These are phyloP conservation scores for Dipodascopsis tothii DNA, from an alignment of 805 yeast genomes.

Conservation along the genomic window DNA sequence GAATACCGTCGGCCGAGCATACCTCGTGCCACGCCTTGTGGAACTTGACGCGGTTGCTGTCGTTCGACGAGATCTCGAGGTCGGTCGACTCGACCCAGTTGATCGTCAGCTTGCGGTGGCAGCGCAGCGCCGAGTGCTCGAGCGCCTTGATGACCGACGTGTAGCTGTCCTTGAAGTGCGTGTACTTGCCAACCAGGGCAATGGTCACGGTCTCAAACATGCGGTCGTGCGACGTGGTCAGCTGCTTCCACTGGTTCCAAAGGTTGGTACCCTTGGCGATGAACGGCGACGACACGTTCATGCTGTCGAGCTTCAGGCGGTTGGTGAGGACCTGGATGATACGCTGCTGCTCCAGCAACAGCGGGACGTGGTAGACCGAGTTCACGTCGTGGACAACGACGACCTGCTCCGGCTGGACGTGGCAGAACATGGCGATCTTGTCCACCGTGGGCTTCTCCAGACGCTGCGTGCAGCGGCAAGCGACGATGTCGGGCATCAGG, in stretches of 20 bases:
- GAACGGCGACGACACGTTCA: constrained; percentile 45
- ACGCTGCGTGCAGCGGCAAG: constrained; percentile 87
- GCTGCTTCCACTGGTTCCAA: constrained; percentile 67
- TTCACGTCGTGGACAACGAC: constrained; percentile 93
- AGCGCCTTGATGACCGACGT: constrained; percentile 89
- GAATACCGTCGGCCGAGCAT: constrained; percentile 89
- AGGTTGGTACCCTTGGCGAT: constrained; percentile 58
- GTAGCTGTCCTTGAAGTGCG: constrained; percentile 89
- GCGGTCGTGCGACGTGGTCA: constrained; percentile 74
- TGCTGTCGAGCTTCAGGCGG: constrained; percentile 54
- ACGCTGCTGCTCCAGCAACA: constrained; percentile 78
- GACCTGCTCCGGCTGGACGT: constrained; percentile 97
- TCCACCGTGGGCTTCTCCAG: constrained; percentile 80
- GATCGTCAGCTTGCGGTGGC: constrained; percentile 75
- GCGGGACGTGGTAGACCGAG: constrained; percentile 95
- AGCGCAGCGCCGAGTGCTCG: constrained; percentile 90
- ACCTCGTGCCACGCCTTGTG: constrained; percentile 94
- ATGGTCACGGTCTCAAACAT: constrained; percentile 82
- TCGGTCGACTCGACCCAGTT: constrained; percentile 95
- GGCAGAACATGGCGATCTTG: constrained; percentile 97
- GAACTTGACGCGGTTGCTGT: constrained; percentile 63
- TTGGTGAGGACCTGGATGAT: constrained; percentile 63
- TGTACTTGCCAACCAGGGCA: constrained; percentile 96
- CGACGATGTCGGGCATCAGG: constrained; percentile 91
- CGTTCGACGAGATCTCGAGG: constrained; percentile 55